phyloP scores from a whole-genome alignment of 495 filamentous ascomycete genomes.

The Xylona heveae region DNA sequence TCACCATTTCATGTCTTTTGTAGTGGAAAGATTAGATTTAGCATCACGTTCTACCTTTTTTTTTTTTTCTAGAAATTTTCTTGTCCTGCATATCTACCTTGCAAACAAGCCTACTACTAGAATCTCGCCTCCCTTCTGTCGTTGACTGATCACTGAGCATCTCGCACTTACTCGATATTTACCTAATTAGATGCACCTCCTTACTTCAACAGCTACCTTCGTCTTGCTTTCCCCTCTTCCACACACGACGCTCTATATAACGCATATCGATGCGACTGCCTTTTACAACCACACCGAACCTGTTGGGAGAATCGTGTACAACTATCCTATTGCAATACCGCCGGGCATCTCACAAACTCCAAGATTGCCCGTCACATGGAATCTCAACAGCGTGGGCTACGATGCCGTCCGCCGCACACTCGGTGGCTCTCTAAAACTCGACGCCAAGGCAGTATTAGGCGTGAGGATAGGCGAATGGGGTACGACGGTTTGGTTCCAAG shows the following conservation, averaged over 20 bases:
- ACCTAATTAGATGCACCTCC: conserved; percentile 65
- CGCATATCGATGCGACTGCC: conserved; percentile 62
- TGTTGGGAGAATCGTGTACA: conserved; percentile 54
- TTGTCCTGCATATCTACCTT: too few relatives aligned
- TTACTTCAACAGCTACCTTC: conserved; percentile 74
- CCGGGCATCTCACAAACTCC: conserved; percentile 53
- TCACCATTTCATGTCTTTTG: background rate
- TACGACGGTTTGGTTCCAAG: conserved; percentile 45
- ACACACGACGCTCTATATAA: conserved; percentile 49
- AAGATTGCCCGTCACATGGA: conserved; percentile 60
- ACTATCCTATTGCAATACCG: conserved; percentile 51
- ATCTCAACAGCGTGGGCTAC: conserved; percentile 57
- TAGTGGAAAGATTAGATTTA: background rate
- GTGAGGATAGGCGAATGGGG: conserved; percentile 51
- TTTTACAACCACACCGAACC: conserved; percentile 61
- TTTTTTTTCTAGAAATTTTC: too few relatives aligned
- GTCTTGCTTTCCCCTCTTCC: conserved; percentile 57
- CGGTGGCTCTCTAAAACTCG: conserved; percentile 58
- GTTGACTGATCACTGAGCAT: too few relatives aligned
- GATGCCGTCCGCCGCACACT: conserved; percentile 61
- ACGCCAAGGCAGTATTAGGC: conserved; percentile 52
- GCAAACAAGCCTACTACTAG: too few relatives aligned
- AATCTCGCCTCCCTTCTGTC: too few relatives aligned
- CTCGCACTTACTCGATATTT: conserved; percentile 1
- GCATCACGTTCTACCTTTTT: too few relatives aligned